Conservation (phyloP, 1,284 basidiomycete genomes). For the Ustilago esculenta region DNA sequence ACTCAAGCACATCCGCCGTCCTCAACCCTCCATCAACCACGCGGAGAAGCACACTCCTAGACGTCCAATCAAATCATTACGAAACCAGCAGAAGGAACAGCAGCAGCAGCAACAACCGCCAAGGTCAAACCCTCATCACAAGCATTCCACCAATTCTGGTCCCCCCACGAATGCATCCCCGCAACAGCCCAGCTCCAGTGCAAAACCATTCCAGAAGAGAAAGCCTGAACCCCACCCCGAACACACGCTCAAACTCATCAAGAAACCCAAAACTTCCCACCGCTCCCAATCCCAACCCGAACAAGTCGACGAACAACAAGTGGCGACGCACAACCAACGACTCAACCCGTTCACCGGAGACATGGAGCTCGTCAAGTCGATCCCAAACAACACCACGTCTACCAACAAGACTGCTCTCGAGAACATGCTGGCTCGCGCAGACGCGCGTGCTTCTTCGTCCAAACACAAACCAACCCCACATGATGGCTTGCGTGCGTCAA, state of each 20-base stretch:
- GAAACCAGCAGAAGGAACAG: slow-evolving; percentile 44
- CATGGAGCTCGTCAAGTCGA: slow-evolving; percentile 14
- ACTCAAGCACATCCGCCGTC: slow-evolving; percentile 28
- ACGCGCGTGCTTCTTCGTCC: slow-evolving; percentile 19
- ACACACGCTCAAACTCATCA: slow-evolving; percentile 20
- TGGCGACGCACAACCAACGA: slow-evolving; percentile 9
- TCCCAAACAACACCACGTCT: slow-evolving; percentile 6
- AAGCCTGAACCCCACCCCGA: slow-evolving; percentile 20
- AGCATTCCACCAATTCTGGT: neutral
- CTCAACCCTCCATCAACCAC: slow-evolving; percentile 18
- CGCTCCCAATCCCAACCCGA: neutral
- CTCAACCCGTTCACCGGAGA: slow-evolving; percentile 49
- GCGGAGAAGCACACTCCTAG: slow-evolving; percentile 13
- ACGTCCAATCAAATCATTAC: slow-evolving; percentile 37
- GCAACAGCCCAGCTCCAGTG: neutral
- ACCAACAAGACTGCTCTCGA: slow-evolving; percentile 37
- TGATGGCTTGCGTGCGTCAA: slow-evolving; percentile 6
- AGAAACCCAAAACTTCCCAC: slow-evolving; percentile 19
- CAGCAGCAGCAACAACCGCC: slow-evolving; percentile 13
- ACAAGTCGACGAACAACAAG: neutral
- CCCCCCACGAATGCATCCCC: too few relatives aligned
- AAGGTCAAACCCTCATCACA: neutral
- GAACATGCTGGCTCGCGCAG: slow-evolving; percentile 37
- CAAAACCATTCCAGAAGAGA: slow-evolving; percentile 11
- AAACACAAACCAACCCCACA: slow-evolving; percentile 14